Evolutionary conservation across 163 green algal genomes (phyloP).

Genomic region (Smithsoniella earleae): DNA sequence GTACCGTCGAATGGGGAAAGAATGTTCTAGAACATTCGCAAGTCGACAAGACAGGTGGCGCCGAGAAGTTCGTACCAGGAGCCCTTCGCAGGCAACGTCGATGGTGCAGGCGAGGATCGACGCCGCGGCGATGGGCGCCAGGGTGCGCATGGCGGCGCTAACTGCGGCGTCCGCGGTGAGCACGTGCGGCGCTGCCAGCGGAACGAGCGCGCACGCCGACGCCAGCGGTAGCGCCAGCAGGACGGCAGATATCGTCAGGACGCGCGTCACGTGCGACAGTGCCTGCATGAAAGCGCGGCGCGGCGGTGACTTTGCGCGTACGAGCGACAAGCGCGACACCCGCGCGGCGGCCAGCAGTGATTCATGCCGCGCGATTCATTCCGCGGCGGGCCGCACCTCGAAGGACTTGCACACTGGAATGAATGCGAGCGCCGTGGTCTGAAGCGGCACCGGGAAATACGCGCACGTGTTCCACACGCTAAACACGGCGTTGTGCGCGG

Average conservation of each 20-base stretch:
- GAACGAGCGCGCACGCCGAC: background rate
- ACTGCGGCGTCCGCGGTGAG: background rate
- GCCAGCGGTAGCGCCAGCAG: constrained; percentile 1
- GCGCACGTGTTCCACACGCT: constrained; percentile 27
- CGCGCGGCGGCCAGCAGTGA: background rate
- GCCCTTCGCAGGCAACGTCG: constrained; percentile 22
- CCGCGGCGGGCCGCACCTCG: background rate
- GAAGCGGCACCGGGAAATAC: constrained; percentile 23
- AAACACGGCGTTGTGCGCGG: constrained; percentile 26
- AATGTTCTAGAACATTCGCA: no score
- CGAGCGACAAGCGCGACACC: background rate
- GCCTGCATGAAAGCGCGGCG: constrained; percentile 9
- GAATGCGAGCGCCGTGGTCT: constrained; percentile 26
- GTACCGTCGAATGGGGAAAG: background rate
- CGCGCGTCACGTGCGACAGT: background rate
- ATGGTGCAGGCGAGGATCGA: constrained; percentile 20
- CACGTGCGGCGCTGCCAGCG: background rate
- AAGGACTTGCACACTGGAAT: constrained; percentile 12
- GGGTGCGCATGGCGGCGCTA: background rate
- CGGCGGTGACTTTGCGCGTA: background rate
- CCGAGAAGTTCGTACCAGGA: background rate
- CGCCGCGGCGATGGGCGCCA: constrained; percentile 7
- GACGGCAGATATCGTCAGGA: background rate
- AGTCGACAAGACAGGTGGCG: background rate
- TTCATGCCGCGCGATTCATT: background rate